phyloP scores from a whole-genome alignment of 2,329 filamentous ascomycete genomes.

The Fusarium sp. region DNA sequence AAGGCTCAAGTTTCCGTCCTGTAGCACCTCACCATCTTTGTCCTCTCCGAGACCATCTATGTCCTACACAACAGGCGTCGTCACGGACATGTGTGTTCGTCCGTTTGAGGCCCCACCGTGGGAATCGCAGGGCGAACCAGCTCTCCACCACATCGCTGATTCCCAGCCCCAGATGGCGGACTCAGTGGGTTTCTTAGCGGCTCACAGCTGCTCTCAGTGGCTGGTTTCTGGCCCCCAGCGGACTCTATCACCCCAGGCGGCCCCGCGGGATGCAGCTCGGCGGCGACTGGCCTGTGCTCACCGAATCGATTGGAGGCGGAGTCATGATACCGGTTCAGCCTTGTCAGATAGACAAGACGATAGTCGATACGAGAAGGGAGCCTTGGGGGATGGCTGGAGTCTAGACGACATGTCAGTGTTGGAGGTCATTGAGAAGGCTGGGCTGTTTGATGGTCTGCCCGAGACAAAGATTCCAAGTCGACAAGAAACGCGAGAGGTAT shows the following conservation, averaged over 20 bases:
- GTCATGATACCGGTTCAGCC: slow-evolving; percentile 37
- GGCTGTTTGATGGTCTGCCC: background rate
- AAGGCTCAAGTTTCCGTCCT: background rate
- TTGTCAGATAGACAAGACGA: slow-evolving; percentile 32
- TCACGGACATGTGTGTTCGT: slow-evolving; percentile 4
- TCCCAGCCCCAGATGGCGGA: slow-evolving; percentile 22
- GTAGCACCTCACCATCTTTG: slow-evolving; percentile 2
- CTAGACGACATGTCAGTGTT: background rate
- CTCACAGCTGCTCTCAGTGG: slow-evolving; percentile 15
- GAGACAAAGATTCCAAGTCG: background rate
- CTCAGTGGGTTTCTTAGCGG: slow-evolving; percentile 15
- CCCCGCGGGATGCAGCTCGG: slow-evolving; percentile 35
- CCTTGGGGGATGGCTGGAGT: slow-evolving; percentile 9
- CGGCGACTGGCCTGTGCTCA: slow-evolving; percentile 18
- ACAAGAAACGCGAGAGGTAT: background rate
- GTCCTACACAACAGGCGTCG: slow-evolving; percentile 1
- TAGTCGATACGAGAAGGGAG: slow-evolving; percentile 7
- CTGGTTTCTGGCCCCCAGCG: slow-evolving; percentile 21
- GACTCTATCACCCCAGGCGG: slow-evolving; percentile 13
- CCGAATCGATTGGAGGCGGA: slow-evolving; percentile 31
- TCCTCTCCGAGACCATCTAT: background rate
- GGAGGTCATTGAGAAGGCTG: background rate
- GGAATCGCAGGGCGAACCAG: slow-evolving; percentile 41
- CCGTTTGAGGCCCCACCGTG: slow-evolving; percentile 28
- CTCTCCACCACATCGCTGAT: slow-evolving; percentile 36